Base-by-base conservation (phyloP, 192 early-diverging fungal species). In the Podila clonocystis region DNA sequence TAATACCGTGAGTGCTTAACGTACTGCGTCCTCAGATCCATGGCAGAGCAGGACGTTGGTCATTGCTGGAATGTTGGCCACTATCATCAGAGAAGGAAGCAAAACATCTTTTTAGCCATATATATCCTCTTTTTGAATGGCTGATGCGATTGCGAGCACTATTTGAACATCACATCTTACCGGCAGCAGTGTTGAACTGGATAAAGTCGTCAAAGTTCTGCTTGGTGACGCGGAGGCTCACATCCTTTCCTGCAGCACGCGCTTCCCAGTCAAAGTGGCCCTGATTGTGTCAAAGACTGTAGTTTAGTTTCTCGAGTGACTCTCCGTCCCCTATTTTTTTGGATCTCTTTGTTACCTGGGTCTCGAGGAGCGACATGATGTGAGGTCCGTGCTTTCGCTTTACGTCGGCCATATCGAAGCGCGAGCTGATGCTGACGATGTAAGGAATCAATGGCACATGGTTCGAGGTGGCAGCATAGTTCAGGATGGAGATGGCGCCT, bases 31-130 rank as follows among this genome's bases (percentile, higher is more conserved):
- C 12, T 65, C 67, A 3, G 85, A 72, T 15, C 89, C 89, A 77
- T 90, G 88, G 31, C 70, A 73, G 24, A 87, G 84, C 30, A 90
- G 74, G 31, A 90, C 76, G 62, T 77, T 82, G 17, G 84, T 87
- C 59, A 82, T 82, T 22, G 74, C 62, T 3, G 89, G 86, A 57
- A 90, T 83, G 31, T 86, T 72, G 45, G 66, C 52, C 7, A 87
- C 88, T 88, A 48, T 26, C 11, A n/a, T 3, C 34, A 65, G 34
- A 48, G 29, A 57, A 41, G 9, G n/a, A 6, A 31, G 34, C 15
- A 24, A 34, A 3, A 9, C 19, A 19, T 73, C 48, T 48, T 24
- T 38, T 60, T 20, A 41, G 33, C 20, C 24, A 58, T 9, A 36
- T 36, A 9, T 9, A 36, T 9, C 9, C 34, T 11, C 9, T 36